phyloP scores from a whole-genome alignment of 1,284 basidiomycete species.

The Xerocomus amazonicus region DNA sequence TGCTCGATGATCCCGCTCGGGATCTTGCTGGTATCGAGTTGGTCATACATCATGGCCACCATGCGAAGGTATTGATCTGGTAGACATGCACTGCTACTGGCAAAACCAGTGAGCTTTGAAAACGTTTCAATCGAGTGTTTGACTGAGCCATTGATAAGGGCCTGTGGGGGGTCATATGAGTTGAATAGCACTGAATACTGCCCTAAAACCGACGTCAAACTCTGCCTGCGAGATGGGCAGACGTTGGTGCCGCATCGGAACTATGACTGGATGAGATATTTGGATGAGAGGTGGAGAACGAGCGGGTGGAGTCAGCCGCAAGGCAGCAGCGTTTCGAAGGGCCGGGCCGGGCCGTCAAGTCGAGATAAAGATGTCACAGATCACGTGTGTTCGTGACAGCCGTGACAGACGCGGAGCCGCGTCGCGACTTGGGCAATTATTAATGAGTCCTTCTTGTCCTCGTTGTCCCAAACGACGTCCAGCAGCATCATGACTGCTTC shows the following conservation, averaged over 20 bases:
- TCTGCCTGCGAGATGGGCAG: constrained; percentile 9
- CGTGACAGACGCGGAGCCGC: constrained; percentile 27
- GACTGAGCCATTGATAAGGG: constrained; percentile 13
- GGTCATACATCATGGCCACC: constrained; percentile 19
- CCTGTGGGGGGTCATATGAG: constrained; percentile 7
- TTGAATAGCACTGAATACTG: background rate
- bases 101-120: constrained; percentile 14
- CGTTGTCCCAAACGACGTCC: constrained; percentile 6
- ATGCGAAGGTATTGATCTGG: constrained; percentile 24
- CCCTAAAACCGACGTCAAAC: constrained; percentile 17
- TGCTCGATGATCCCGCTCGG: constrained; percentile 8
- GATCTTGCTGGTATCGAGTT: constrained; percentile 21
- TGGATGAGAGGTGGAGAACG: background rate
- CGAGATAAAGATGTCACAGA: background rate
- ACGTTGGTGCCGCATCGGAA: background rate
- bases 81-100: constrained; percentile 13
- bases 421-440: background rate
- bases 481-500: constrained; percentile 18
- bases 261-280: background rate
- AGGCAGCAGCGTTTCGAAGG: background rate
- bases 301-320: background rate
- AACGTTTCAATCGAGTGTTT: constrained; percentile 15
- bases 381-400: constrained; percentile 21
- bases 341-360: no score
- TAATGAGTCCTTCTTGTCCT: constrained; percentile 8